Base-by-base conservation (phyloP, 1,139 yeast genomes). In the Suhomyces terraborum region DNA sequence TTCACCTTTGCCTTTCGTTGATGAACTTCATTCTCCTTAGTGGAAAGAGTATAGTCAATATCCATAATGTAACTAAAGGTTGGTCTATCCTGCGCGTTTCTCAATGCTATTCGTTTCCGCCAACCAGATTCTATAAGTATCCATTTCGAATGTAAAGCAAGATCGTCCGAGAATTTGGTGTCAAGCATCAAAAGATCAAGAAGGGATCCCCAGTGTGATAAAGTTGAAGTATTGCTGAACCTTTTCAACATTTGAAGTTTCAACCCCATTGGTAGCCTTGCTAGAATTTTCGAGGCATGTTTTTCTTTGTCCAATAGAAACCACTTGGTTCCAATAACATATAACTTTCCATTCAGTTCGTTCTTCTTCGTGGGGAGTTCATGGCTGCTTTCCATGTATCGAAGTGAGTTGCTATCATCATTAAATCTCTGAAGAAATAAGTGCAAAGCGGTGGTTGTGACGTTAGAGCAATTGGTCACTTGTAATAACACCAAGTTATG, bases 211-310 rank as follows among this genome's bases (percentile, higher is more conserved):
- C 12, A 19, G 7, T 8, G 10, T 12, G 24, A 4, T 8, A 20
- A 6, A 4, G 4, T 4, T 13, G n/a, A 24, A 24, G 9, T 6
- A 2, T 30, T 13, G 4, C 16, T 30, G 24, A 21, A 30, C 12
- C 16, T 12, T 5, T 19, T 39, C 9, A 64, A 40, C 19, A 53
- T 51, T 36, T 52, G 54, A 24, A 59, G 51, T 36, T 62, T 65
- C 33, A 64, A 50, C 0, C 59, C 67, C 35, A 67, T 36, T 1
- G 73, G 69, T 10, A 59, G 41, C 23, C 53, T 53, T 10, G 49
- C 19, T 4, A 64, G 36, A 4, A 54, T 18, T 12, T 48, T 35
- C 8, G 47, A 30, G 2, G 38, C 30, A 4, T 34, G 31, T 3
- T 26, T 26, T 29, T 21, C 45, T 33, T 21, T 45, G 43, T 29